These are phyloP conservation scores for Lasiodiplodia hormozganensis DNA, from an alignment of 2,329 filamentous ascomycete species.

Conservation along the genomic window DNA sequence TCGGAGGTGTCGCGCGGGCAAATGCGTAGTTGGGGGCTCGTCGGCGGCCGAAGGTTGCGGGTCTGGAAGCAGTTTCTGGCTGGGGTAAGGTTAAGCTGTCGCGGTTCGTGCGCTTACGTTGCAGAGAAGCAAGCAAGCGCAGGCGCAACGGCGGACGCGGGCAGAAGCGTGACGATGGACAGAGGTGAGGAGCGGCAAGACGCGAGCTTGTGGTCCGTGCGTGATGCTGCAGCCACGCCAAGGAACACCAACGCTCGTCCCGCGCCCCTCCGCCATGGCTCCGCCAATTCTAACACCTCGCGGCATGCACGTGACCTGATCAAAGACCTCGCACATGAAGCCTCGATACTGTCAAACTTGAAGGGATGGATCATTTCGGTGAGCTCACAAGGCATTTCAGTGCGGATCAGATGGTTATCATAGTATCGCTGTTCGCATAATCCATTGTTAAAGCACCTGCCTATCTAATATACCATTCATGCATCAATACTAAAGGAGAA, in stretches of 20 bases:
- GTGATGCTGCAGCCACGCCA: background rate
- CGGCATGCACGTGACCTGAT: background rate
- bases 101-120: background rate
- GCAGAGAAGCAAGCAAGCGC: constrained; percentile 11
- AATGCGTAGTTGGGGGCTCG: background rate
- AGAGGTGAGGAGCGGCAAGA: constrained; percentile 16
- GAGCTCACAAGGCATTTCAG: too few species aligned
- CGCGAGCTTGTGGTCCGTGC: constrained; percentile 13
- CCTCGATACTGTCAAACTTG: background rate
- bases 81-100: background rate
- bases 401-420: too few species aligned
- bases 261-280: background rate
- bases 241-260: background rate
- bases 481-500: too few species aligned
- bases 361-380: too few species aligned
- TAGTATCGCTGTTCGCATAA: too few species aligned
- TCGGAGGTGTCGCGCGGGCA: constrained; percentile 8
- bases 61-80: background rate
- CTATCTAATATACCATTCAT: too few species aligned
- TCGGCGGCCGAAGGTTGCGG: background rate
- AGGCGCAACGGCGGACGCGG: background rate
- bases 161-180: constrained; percentile 13
- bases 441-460: too few species aligned
- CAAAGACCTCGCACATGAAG: background rate
- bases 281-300: background rate